A percentile compares a stretch with the other conserved stretches of the same genome.
phyloP scores from a whole-genome alignment of 2,329 filamentous ascomycete species.

The Trichoderma aggressivum region DNA sequence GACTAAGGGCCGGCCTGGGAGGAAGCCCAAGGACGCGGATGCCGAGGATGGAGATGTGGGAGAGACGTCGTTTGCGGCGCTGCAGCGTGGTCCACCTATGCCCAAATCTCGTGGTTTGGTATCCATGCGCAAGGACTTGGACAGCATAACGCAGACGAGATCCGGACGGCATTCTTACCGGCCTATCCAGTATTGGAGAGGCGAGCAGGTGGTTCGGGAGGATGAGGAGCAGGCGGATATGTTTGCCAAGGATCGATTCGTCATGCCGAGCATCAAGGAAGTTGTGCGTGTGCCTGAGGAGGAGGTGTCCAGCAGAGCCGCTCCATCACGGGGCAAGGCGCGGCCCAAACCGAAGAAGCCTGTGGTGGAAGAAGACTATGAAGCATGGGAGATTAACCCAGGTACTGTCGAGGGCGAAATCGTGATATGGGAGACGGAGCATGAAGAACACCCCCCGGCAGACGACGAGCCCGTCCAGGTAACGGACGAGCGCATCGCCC shows the following conservation, averaged over 20 bases:
- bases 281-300: slow-evolving; percentile 69
- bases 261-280: slow-evolving; percentile 70
- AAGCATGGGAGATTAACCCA: slow-evolving; percentile 69
- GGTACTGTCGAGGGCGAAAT: slow-evolving; percentile 63
- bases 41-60: slow-evolving; percentile 39
- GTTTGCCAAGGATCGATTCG: slow-evolving; percentile 43
- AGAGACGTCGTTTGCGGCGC: slow-evolving; percentile 46
- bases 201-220: slow-evolving; percentile 72
- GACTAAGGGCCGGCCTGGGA: slow-evolving; percentile 26
- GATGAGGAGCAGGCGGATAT: slow-evolving; percentile 53
- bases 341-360: slow-evolving; percentile 34
- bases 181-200: slow-evolving; percentile 82
- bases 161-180: slow-evolving; percentile 75
- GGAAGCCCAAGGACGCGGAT: slow-evolving; percentile 27
- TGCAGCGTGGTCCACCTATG: slow-evolving; percentile 54
- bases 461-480: slow-evolving; percentile 55
- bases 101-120: slow-evolving; percentile 54
- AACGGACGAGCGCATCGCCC: slow-evolving; percentile 53
- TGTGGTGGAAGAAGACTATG: slow-evolving; percentile 51
- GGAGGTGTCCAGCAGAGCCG: slow-evolving; percentile 32
- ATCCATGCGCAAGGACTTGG: slow-evolving; percentile 45
- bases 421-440: slow-evolving; percentile 59
- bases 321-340: slow-evolving; percentile 23
- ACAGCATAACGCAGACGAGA: slow-evolving; percentile 57
- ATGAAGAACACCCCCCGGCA: slow-evolving; percentile 51